Base-by-base conservation (phyloP, 495 filamentous ascomycete genomes). In the Penicillium robsamsonii region DNA sequence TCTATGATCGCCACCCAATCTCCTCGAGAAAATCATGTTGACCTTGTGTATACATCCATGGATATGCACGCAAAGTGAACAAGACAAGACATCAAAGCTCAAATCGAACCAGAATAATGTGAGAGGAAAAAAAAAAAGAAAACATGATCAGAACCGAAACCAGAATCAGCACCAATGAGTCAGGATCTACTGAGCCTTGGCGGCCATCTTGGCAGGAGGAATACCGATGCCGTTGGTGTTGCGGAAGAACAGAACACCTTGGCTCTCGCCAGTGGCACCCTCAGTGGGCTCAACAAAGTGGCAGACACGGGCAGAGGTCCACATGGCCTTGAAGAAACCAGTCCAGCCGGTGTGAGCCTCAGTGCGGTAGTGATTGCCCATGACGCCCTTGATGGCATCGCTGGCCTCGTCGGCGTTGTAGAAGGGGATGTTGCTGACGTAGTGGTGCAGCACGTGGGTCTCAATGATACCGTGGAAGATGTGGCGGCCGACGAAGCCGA, bases 211-310 rank as follows among this genome's bases (percentile, higher is more conserved):
- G 62, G 73, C 49, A 5, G 90, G 89, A 63, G 81, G 76, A 46
- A 81, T 68, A 47, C 90, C 89, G 20, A 90, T 69, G 17, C 84
- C 84, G 72, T 96, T 97, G 58, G 80, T 78, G 79, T 84, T 84
- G 56, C 80, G 73, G 76, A 66, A 84, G 73, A 84, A 84, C 8
- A 83, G 65, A 10, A 84, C 79, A 22, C 75, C 74, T 63, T 79
- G 70, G 62, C 69, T 75, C 56, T 81, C 78, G 25, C 81, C 81
- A 47, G 68, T 57, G 41, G 87, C 82, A 52, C 83, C 88, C 58
- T 84, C 89, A 42, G 85, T 76, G 24, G 90, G 79, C 70, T 84
- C 81, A 42, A 83, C 77, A 74, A 74, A 84, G 52, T 82, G 81
- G 74, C 81, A 81, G 55, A 64, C 62, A 24, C 81, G 79, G 43